phyloP scores from a whole-genome alignment of 2,329 filamentous ascomycete genomes.

The Nigrospora osmanthi region DNA sequence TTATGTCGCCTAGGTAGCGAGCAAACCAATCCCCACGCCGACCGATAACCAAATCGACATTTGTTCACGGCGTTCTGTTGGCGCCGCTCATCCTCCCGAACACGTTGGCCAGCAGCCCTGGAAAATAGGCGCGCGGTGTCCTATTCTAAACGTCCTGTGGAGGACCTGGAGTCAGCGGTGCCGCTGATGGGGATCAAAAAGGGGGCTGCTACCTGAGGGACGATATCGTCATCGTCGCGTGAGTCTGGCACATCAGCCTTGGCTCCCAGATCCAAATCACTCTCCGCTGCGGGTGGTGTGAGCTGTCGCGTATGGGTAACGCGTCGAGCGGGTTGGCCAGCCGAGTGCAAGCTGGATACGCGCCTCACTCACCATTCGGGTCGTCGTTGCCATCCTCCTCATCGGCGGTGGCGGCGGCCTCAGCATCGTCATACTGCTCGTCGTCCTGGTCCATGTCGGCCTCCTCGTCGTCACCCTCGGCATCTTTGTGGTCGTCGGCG shows the following conservation, averaged over 20 bases:
- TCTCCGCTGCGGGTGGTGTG: constrained; percentile 1
- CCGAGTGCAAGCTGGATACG: background rate
- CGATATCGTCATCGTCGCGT: constrained; percentile 6
- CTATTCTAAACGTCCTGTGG: constrained; percentile 21
- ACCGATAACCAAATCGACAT: too few species aligned
- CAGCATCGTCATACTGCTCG: constrained; percentile 11
- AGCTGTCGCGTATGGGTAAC: background rate
- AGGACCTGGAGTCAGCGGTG: constrained; percentile 17
- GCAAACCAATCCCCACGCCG: too few species aligned
- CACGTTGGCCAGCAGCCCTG: constrained; percentile 14
- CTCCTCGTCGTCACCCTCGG: constrained; percentile 12
- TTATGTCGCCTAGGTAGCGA: too few species aligned
- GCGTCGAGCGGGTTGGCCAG: background rate
- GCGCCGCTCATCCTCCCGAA: constrained; percentile 16
- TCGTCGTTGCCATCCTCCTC: constrained; percentile 11
- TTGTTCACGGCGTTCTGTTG: background rate
- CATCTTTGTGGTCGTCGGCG: constrained; percentile 17
- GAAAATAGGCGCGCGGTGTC: constrained; percentile 10
- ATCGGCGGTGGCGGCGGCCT: constrained; percentile 9
- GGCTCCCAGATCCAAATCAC: constrained; percentile 9
- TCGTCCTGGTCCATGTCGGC: constrained; percentile 18
- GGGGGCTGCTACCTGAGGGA: background rate
- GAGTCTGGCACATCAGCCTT: constrained; percentile 11
- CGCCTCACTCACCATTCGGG: background rate
- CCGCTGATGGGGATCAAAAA: constrained; percentile 12